Base-by-base conservation (phyloP, 352 stramenopile species). In the Globisporangium radiosum region DNA sequence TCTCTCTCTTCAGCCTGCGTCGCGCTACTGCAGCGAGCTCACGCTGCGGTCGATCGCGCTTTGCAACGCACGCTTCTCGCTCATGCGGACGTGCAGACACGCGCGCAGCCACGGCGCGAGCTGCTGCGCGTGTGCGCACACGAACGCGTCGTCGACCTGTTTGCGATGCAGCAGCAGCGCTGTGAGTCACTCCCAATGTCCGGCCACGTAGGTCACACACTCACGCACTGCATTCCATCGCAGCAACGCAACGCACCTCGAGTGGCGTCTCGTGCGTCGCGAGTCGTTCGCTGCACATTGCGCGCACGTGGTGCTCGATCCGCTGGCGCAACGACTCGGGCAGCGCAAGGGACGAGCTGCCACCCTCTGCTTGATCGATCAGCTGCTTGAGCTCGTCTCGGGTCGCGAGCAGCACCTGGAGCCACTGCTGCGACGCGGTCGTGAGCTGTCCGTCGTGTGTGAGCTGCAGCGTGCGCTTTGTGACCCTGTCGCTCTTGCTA, bases 31-130 rank as follows among this genome's bases (percentile, higher is more conserved):
- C 25, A 33, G 25, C 25, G 25, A 33, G 25, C 25, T 33, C 45
- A 17, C 4, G 17, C 47, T 25, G 19, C 49, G 58, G 7, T 40
- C 8, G n/a, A 65, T 60, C 7, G 57, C 68, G 15, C 72, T 71
- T n/a, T 19, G 25, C 4, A 80, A 52, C 38, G 70, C 71, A 3
- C 57, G 59, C 56, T 92, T 92, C 64, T 92, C 78, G 43, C 74
- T 69, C 58, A 87, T 84, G 59, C 83, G 81, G 54, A 90, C 63
- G 52, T 89, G 68, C 48, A 92, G 57, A 42, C 78, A 88, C 17
- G 75, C 82, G 38, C 72, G 73, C 45, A 89, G 69, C 82, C 78
- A 92, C 15, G 66, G 54, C 9, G 80, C 78, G 64, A 92, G 70
- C 60, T 86, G 69, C 43, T 58, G 45, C 0, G 78, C 59, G 9